Conservation (phyloP, 2,329 filamentous ascomycete species). For the Xylariaceae sp. region DNA sequence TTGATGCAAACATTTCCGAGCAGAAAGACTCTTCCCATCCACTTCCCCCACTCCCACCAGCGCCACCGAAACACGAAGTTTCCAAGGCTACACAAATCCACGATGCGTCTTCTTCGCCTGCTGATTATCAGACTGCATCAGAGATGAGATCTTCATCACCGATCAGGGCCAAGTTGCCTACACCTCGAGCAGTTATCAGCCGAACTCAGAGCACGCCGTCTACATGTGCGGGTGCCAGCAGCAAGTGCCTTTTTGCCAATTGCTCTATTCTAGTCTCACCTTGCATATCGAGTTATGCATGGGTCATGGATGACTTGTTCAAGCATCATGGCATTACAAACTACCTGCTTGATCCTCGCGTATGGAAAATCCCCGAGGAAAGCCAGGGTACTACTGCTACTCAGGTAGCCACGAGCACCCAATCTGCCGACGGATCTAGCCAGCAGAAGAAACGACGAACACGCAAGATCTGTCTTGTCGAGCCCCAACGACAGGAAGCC, state of each 20-base stretch:
- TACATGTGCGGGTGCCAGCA: constrained; percentile 34
- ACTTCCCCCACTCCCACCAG: not conserved
- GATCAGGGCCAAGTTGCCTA: not conserved
- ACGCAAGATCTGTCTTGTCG: constrained; percentile 42
- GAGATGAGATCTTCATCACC: constrained; percentile 13
- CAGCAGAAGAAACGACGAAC: not conserved
- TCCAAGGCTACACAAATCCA: not conserved
- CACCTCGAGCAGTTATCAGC: not conserved
- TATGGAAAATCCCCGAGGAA: constrained; percentile 31
- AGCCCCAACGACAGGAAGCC: constrained; percentile 31
- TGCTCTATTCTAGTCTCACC: constrained; percentile 42
- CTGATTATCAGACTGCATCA: constrained; percentile 11
- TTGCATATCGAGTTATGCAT: constrained; percentile 37
- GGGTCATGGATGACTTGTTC: constrained; percentile 39
- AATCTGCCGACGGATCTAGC: not conserved
- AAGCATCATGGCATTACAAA: constrained; percentile 40
- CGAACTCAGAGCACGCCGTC: not conserved
- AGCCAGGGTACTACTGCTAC: not conserved
- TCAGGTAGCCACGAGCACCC: not conserved
- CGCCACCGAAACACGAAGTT: not conserved
- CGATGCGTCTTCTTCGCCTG: constrained; percentile 3
- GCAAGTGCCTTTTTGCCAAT: constrained; percentile 38
- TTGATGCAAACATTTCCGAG: constrained; percentile 11
- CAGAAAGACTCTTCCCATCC: not conserved
- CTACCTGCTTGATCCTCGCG: constrained; percentile 34